Evolutionary conservation across 257 asterid genomes (phyloP).

Genomic region (Solanum medicagineum): DNA sequence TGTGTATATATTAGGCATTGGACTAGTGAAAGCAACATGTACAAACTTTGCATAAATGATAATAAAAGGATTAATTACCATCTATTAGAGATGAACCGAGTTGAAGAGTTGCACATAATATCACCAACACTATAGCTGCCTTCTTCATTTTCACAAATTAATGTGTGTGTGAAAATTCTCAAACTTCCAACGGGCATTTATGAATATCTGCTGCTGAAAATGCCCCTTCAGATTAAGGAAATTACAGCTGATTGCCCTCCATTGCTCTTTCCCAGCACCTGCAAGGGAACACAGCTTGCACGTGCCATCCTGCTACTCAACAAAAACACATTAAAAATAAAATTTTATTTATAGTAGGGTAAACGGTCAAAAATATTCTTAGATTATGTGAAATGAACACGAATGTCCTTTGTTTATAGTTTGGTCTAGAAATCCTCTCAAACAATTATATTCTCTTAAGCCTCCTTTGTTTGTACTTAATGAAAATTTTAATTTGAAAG

Average conservation of each 20-base stretch:
- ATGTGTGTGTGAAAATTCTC: background rate
- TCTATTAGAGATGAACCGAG: conserved; percentile 2
- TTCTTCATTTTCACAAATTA: background rate
- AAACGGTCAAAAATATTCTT: no score
- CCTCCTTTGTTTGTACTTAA: no score
- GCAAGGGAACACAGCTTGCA: background rate
- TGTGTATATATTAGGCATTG: background rate
- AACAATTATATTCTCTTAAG: no score
- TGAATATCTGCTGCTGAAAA: background rate
- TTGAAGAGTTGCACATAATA: background rate
- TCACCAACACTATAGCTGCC: background rate
- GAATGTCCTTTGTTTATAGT: no score
- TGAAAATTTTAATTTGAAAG: no score
- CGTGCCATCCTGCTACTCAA: background rate
- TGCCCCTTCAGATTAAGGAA: background rate
- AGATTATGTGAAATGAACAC: no score
- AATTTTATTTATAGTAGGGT: no score
- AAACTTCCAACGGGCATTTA: background rate
- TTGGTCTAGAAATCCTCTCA: no score
- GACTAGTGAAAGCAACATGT: background rate
- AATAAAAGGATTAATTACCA: background rate
- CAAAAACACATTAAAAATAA: background rate
- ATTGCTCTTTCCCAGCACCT: background rate
- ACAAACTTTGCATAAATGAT: background rate
- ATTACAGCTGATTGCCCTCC: background rate